Conservation (phyloP, 2,329 filamentous ascomycete genomes). For the Pezicula rhizophila region DNA sequence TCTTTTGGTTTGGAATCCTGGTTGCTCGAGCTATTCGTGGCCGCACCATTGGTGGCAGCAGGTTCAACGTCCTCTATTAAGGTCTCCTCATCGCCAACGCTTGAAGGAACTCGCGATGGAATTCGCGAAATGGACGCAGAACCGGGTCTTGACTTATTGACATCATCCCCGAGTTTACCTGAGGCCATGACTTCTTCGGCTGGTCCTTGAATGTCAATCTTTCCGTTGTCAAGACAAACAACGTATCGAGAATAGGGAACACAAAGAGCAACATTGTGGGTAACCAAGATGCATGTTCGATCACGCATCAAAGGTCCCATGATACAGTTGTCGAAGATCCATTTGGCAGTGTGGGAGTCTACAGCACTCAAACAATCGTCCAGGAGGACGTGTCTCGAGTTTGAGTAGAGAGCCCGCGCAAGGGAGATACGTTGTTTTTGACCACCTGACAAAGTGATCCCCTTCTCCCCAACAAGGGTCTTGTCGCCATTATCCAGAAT, state of each 20-base stretch:
- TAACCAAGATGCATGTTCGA: conserved; percentile 90
- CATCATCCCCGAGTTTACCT: conserved; percentile 83
- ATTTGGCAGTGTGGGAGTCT: conserved; percentile 94
- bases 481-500: conserved; percentile 90
- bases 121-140: conserved; percentile 67
- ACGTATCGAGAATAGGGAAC: conserved; percentile 75
- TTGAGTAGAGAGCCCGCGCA: conserved; percentile 94
- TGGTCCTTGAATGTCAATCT: conserved; percentile 69
- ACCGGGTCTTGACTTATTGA: conserved; percentile 65
- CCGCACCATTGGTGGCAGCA: conserved; percentile 40
- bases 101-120: conserved; percentile 73
- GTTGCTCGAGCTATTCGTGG: conserved; percentile 37
- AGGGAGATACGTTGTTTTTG: conserved; percentile 97
- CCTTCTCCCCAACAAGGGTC: conserved; percentile 93
- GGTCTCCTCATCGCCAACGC: conserved; percentile 58
- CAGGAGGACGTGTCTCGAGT: conserved; percentile 81
- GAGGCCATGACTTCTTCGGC: conserved; percentile 73
- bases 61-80: conserved; percentile 32
- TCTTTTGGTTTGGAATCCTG: conserved; percentile 24
- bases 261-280: conserved; percentile 88
- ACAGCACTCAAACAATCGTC: conserved; percentile 96
- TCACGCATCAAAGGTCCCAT: conserved; percentile 81
- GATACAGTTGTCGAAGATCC: conserved; percentile 94
- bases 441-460: conserved; percentile 90
- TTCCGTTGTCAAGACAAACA: conserved; percentile 82